Percentiles rank a stretch among this genome's conserved stretches.
phyloP scores from a whole-genome alignment of 169 alveolate genomes.

The Eimeria brunetti region DNA sequence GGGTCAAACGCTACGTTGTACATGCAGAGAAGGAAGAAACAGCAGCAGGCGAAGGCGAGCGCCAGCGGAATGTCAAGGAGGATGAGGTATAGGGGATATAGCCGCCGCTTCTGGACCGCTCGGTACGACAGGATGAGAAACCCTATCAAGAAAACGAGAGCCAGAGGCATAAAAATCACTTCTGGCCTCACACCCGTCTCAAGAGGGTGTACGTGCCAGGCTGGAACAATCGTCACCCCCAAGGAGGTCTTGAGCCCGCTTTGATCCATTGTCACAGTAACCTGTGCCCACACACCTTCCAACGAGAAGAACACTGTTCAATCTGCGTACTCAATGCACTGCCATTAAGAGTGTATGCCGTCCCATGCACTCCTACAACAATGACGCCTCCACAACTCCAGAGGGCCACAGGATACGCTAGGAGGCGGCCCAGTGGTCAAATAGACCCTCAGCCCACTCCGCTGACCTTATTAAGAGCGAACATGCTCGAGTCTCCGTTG shows the following conservation, averaged over 20 bases:
- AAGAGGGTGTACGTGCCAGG: slow-evolving; percentile 58
- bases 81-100: slow-evolving; percentile 27
- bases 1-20: slow-evolving; percentile 73
- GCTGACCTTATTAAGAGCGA: slow-evolving; percentile 65
- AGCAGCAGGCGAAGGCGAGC: slow-evolving; percentile 52
- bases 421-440: not conserved
- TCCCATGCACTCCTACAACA: not conserved
- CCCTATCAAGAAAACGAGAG: slow-evolving; percentile 17
- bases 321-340: not conserved
- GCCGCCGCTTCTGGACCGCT: slow-evolving; percentile 39
- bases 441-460: not conserved
- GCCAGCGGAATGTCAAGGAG: slow-evolving; percentile 51
- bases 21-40: slow-evolving; percentile 57
- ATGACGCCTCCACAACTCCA: not conserved
- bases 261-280: not conserved
- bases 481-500: slow-evolving; percentile 77
- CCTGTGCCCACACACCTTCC: not conserved
- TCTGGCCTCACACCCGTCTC: slow-evolving; percentile 66
- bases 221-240: slow-evolving; percentile 54
- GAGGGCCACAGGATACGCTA: not conserved
- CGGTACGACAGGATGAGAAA: slow-evolving; percentile 35
- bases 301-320: not conserved
- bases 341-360: not conserved
- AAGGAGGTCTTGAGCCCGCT: slow-evolving; percentile 39
- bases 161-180: slow-evolving; percentile 39